Percentiles rank a stretch among this genome's conserved stretches.
phyloP scores from a whole-genome alignment of 2,329 filamentous ascomycete species.

The Fusarium sp. region DNA sequence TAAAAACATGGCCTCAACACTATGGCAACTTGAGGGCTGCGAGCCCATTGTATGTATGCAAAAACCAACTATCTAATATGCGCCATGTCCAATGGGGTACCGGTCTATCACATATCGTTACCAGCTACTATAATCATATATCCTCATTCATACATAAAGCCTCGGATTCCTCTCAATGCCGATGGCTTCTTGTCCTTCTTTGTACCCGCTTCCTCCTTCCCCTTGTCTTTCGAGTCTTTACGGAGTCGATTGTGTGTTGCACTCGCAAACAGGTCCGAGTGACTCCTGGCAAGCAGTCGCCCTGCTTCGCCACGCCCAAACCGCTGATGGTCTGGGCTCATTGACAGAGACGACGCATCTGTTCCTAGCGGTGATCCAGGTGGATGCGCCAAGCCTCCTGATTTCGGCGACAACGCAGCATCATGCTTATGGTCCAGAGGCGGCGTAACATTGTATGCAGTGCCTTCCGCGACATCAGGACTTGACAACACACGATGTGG shows the following conservation, averaged over 20 bases:
- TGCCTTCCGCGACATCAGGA: constrained; percentile 58
- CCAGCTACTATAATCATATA: constrained; percentile 5
- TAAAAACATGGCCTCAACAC: too few species aligned
- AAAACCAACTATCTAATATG: background rate
- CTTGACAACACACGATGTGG: constrained; percentile 61
- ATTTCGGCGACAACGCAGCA: constrained; percentile 49
- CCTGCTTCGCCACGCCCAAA: constrained; percentile 61
- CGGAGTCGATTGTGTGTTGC: constrained; percentile 63
- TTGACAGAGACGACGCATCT: constrained; percentile 49
- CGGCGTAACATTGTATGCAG: constrained; percentile 60
- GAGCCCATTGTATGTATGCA: background rate
- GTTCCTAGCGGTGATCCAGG: constrained; percentile 56
- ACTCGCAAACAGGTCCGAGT: constrained; percentile 53
- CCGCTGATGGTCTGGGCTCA: constrained; percentile 59
- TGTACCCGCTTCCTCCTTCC: constrained; percentile 55
- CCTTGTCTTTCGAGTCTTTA: constrained; percentile 64
- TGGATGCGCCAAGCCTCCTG: constrained; percentile 51
- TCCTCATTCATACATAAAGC: constrained; percentile 53
- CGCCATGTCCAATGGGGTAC: constrained; percentile 1
- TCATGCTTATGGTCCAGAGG: constrained; percentile 55
- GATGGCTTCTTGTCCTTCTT: constrained; percentile 57
- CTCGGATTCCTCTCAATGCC: constrained; percentile 59
- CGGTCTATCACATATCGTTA: constrained; percentile 1
- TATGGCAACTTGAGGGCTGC: background rate
- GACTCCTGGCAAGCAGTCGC: constrained; percentile 37